Percentiles rank a stretch among this genome's conserved stretches.
phyloP scores from a whole-genome alignment of 257 asterid species.

The Solanum stenotomum region DNA sequence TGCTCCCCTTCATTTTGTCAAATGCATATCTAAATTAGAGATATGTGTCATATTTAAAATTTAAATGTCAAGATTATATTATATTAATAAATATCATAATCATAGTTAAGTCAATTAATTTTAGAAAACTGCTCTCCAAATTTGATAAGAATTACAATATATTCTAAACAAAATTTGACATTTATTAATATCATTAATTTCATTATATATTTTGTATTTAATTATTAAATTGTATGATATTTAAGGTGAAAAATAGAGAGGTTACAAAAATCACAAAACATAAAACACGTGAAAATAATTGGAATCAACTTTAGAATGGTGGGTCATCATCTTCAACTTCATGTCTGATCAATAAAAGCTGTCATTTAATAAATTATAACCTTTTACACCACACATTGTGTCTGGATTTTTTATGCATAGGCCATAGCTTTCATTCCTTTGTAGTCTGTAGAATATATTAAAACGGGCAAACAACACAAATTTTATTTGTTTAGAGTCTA shows the following conservation, averaged over 20 bases:
- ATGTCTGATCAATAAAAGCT: neutral
- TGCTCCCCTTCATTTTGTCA: too few species aligned
- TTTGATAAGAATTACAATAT: too few species aligned
- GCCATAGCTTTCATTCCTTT: neutral
- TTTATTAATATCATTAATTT: too few species aligned
- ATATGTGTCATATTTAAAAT: too few species aligned
- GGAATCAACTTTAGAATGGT: neutral
- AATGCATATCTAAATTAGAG: too few species aligned
- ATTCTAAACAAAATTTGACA: too few species aligned
- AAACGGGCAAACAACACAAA: neutral
- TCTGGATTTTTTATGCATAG: neutral
- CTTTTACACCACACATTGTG: neutral
- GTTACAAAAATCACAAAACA: neutral
- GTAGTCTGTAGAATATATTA: neutral
- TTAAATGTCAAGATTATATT: too few species aligned
- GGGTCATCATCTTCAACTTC: neutral
- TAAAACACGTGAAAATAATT: neutral
- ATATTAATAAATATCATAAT: too few species aligned
- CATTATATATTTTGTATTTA: too few species aligned
- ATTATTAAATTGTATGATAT: too few species aligned
- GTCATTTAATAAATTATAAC: neutral
- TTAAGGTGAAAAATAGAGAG: neutral
- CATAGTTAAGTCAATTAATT: too few species aligned
- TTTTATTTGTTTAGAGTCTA: neutral
- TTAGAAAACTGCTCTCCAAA: too few species aligned